Evolutionary conservation across 768 basidiomycete species (phyloP), one percentile per base, ranked within the genome.

Genomic region (Suillus placidus): DNA sequence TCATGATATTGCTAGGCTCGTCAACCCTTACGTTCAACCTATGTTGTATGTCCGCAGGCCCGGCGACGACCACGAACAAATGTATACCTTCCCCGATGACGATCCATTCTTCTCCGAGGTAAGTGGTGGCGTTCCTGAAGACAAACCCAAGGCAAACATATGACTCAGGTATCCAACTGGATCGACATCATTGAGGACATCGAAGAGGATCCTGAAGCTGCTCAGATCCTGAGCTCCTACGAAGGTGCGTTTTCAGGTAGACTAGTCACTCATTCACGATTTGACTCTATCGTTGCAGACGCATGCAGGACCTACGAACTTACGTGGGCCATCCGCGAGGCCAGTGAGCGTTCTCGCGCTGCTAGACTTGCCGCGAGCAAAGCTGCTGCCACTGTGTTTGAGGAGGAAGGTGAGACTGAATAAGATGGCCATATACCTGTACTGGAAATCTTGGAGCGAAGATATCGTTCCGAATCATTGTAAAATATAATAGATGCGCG

Each of bases 81-180:
- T 81, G 37, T 80, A 87, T 71, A 82, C 81, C 51, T 95, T 94
- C 82, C 85, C 85, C 20, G 88, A 92, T 60, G 94, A 95, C 71
- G 94, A 95, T 73, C 93, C 94, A 6, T 95, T 94, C 86, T 96
- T 96, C 85, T 95, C 94, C 30, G 95, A 97, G 78, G 84, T 87
- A 64, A 23, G 74, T 65, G 58, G 32, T 43, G 20, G 35, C 49
- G 38, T 47, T 26, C n/a, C 16, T 37, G 12, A 32, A 42, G 12
- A 30, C 13, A 14, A 18, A 18, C 6, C 6, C 26, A 7, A 20
- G 10, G 30, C 10, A 55, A 60, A 51, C 54, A 43, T 35, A 6
- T 40, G 45, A 61, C 4, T 9, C 64, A 83, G 81, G 81, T 89
- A 51, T 95, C 93, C 47, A 92, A 93, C 78, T 86, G 94, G 76